Evolutionary conservation across 1,284 basidiomycete species (phyloP).

Genomic region (Sanguinoderma infundibulare): DNA sequence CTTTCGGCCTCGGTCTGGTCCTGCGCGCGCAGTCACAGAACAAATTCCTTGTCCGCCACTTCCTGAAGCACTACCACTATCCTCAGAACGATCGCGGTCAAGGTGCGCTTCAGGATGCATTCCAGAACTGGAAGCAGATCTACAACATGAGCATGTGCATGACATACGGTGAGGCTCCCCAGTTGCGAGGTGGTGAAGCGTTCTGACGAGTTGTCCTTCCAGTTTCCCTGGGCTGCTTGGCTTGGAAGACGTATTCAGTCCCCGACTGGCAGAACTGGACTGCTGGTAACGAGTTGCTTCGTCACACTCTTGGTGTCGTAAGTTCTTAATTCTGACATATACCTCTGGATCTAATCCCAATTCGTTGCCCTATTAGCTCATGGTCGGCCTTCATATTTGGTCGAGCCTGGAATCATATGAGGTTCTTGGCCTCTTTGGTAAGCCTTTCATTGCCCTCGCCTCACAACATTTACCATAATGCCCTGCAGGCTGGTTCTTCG

Average conservation of each 20-base stretch:
- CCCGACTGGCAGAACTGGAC: slow-evolving; percentile 76
- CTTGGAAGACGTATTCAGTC: slow-evolving; percentile 86
- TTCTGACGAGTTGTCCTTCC: background rate
- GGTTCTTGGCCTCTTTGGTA: slow-evolving; percentile 91
- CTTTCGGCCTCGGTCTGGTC: slow-evolving; percentile 85
- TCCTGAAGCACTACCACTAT: slow-evolving; percentile 91
- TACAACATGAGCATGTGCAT: slow-evolving; percentile 95
- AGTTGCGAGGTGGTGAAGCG: background rate
- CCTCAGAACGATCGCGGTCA: slow-evolving; percentile 59
- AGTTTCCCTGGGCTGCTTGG: slow-evolving; percentile 83
- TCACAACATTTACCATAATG: background rate
- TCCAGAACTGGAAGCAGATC: slow-evolving; percentile 91
- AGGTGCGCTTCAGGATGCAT: slow-evolving; percentile 89
- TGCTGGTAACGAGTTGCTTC: slow-evolving; percentile 86
- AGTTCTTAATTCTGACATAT: slow-evolving; percentile 36
- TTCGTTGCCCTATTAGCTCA: slow-evolving; percentile 52
- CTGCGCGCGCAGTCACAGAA: slow-evolving; percentile 84
- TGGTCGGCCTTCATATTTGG: slow-evolving; percentile 92
- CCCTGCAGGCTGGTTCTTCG: slow-evolving; percentile 89
- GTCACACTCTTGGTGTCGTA: slow-evolving; percentile 86
- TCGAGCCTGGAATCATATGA: slow-evolving; percentile 89
- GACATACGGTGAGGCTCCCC: slow-evolving; percentile 78
- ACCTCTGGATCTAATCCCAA: background rate
- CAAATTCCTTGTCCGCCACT: slow-evolving; percentile 94
- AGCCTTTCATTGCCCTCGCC: slow-evolving; percentile 15